Conservation (phyloP, 2,329 filamentous ascomycete genomes). For the Colletotrichum endophyticum region DNA sequence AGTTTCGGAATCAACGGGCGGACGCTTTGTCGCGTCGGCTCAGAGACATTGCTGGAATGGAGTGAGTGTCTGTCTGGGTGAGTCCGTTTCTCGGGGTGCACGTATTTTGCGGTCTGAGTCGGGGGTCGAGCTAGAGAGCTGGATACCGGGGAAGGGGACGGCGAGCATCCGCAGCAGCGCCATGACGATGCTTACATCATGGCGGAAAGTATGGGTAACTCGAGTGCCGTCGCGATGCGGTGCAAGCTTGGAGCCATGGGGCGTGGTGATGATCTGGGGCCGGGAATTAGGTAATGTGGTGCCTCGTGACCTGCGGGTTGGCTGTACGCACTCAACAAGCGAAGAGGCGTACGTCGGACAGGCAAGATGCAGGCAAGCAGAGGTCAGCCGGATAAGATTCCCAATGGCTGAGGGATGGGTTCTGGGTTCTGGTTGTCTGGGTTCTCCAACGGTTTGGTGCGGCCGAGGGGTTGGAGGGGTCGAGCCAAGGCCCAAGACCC, state of each 20-base stretch:
- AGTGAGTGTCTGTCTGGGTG: not conserved
- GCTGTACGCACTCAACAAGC: not conserved
- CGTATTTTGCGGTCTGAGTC: conserved; percentile 5
- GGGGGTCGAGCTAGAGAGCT: not conserved
- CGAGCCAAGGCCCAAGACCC: not conserved
- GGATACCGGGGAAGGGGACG: not conserved
- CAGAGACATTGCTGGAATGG: not conserved
- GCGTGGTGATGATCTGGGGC: not conserved
- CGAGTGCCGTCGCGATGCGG: not conserved
- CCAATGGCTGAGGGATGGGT: not conserved
- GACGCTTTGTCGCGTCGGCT: conserved; percentile 3
- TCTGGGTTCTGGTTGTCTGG: not conserved
- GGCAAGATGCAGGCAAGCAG: not conserved
- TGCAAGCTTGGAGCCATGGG: conserved; percentile 4
- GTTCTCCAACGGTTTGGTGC: conserved; percentile 8
- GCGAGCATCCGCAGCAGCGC: not conserved
- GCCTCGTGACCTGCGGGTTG: not conserved
- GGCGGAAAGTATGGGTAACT: not conserved
- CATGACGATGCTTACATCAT: conserved; percentile 12
- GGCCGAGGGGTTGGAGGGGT: not conserved
- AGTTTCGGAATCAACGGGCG: conserved; percentile 16
- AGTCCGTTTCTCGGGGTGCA: not conserved
- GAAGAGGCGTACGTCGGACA: not conserved
- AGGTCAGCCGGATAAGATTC: not conserved
- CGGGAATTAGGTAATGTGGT: conserved; percentile 7